Evolutionary conservation across 768 basidiomycete genomes (phyloP).

Genomic region (Xanthoconium purpureum): DNA sequence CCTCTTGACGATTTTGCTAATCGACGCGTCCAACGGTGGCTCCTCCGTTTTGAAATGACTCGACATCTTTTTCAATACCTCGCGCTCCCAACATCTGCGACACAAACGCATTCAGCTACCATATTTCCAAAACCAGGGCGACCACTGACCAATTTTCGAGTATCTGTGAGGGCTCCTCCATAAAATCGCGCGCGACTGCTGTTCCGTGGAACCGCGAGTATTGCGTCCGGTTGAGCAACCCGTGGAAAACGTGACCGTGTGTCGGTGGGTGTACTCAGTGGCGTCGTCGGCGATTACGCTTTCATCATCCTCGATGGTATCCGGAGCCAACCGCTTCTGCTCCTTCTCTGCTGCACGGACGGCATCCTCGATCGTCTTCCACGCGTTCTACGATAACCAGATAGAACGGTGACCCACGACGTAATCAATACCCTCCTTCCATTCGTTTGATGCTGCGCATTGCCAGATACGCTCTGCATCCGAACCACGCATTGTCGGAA

Average conservation of each 20-base stretch:
- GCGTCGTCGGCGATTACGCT: slow-evolving; percentile 56
- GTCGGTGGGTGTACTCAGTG: slow-evolving; percentile 67
- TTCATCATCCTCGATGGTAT: slow-evolving; percentile 53
- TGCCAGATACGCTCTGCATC: slow-evolving; percentile 64
- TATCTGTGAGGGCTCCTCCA: slow-evolving; percentile 91
- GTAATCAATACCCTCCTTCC: slow-evolving; percentile 75
- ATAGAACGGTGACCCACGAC: slow-evolving; percentile 60
- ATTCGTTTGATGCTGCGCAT: slow-evolving; percentile 71
- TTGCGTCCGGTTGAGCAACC: slow-evolving; percentile 63
- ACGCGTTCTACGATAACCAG: slow-evolving; percentile 72
- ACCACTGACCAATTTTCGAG: slow-evolving; percentile 74
- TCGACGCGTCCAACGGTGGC: slow-evolving; percentile 62
- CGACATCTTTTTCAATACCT: slow-evolving; percentile 76
- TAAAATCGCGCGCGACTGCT: slow-evolving; percentile 75
- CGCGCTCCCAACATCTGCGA: slow-evolving; percentile 74
- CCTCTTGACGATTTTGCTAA: slow-evolving; percentile 80
- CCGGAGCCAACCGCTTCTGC: slow-evolving; percentile 34
- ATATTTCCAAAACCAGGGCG: background rate
- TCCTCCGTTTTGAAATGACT: slow-evolving; percentile 74
- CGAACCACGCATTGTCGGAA: slow-evolving; percentile 70
- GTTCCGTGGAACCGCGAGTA: slow-evolving; percentile 86
- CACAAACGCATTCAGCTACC: background rate
- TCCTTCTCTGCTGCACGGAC: slow-evolving; percentile 69
- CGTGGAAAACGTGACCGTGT: slow-evolving; percentile 54
- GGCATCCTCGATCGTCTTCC: slow-evolving; percentile 82